These are phyloP conservation scores for Coemansia sp. DNA, from an alignment of 192 early-diverging fungal species.

Conservation along the genomic window DNA sequence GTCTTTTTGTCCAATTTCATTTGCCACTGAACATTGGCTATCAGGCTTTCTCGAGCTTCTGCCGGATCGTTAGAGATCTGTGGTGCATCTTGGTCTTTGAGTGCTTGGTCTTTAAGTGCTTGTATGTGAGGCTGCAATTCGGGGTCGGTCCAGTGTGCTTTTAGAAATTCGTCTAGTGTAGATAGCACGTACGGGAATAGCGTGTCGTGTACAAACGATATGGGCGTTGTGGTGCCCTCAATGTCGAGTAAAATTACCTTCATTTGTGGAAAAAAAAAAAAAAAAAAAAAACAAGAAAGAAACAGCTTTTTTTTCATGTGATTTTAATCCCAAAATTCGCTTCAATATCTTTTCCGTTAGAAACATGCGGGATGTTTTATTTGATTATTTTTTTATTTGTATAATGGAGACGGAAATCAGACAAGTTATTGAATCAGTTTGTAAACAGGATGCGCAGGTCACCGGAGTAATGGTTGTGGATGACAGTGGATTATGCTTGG, in stretches of 20 bases:
- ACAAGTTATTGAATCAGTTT: slow-evolving; percentile 25
- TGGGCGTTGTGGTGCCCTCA: slow-evolving; percentile 95
- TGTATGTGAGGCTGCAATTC: slow-evolving; percentile 49
- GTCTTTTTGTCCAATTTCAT: slow-evolving; percentile 88
- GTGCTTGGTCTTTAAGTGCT: slow-evolving; percentile 57
- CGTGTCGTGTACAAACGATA: slow-evolving; percentile 91
- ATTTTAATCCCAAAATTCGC: too few species aligned
- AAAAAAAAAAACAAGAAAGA: too few species aligned
- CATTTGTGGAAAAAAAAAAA: neutral
- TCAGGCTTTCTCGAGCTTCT: slow-evolving; percentile 17
- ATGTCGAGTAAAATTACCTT: slow-evolving; percentile 69
- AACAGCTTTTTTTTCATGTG: too few species aligned
- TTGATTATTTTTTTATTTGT: slow-evolving; percentile 1
- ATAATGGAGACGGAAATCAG: slow-evolving; percentile 40
- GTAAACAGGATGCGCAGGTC: slow-evolving; percentile 27
- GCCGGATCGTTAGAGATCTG: slow-evolving; percentile 22
- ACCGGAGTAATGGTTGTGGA: slow-evolving; percentile 39
- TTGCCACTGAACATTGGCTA: slow-evolving; percentile 72
- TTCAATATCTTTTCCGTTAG: neutral
- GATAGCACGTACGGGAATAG: slow-evolving; percentile 85
- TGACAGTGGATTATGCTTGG: slow-evolving; percentile 45
- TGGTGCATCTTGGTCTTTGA: slow-evolving; percentile 18
- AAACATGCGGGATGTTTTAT: neutral
- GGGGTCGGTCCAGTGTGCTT: slow-evolving; percentile 52
- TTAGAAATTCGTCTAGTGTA: slow-evolving; percentile 67